Conservation (phyloP, 2,329 filamentous ascomycete species). For the Ilyonectria destructans region DNA sequence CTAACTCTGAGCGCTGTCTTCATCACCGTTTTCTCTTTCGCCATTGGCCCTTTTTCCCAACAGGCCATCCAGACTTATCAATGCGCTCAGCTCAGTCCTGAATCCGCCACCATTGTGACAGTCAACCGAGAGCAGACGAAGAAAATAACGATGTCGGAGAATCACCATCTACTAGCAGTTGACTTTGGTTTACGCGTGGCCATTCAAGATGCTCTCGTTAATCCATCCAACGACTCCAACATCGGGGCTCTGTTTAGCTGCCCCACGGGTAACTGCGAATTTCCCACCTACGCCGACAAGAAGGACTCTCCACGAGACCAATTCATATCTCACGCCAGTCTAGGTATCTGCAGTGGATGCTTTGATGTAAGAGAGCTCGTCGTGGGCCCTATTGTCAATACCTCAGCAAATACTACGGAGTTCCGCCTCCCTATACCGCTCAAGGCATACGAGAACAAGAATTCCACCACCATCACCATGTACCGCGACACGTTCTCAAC, state of each 20-base stretch:
- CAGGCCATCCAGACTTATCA: constrained; percentile 31
- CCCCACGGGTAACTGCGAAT: constrained; percentile 15
- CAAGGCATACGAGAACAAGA: background rate
- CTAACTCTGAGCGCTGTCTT: constrained; percentile 1
- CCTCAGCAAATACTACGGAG: background rate
- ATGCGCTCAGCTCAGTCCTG: background rate
- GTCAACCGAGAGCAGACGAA: constrained; percentile 1
- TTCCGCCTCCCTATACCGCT: constrained; percentile 5
- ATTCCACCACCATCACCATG: background rate
- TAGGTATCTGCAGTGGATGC: constrained; percentile 24
- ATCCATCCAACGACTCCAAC: constrained; percentile 9
- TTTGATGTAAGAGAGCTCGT: constrained; percentile 9
- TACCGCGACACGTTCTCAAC: background rate
- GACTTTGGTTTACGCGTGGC: background rate
- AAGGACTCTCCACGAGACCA: background rate
- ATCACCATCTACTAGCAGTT: background rate
- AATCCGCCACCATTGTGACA: background rate
- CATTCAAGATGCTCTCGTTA: constrained; percentile 17
- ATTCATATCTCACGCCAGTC: constrained; percentile 4
- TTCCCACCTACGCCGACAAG: constrained; percentile 2
- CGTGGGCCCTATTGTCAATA: background rate
- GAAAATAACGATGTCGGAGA: background rate
- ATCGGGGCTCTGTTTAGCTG: constrained; percentile 10
- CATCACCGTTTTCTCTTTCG: constrained; percentile 21
- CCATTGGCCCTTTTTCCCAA: constrained; percentile 25